These are phyloP conservation scores for Periglandula ipomoeae DNA, from an alignment of 2,329 filamentous ascomycete species.

Conservation along the genomic window DNA sequence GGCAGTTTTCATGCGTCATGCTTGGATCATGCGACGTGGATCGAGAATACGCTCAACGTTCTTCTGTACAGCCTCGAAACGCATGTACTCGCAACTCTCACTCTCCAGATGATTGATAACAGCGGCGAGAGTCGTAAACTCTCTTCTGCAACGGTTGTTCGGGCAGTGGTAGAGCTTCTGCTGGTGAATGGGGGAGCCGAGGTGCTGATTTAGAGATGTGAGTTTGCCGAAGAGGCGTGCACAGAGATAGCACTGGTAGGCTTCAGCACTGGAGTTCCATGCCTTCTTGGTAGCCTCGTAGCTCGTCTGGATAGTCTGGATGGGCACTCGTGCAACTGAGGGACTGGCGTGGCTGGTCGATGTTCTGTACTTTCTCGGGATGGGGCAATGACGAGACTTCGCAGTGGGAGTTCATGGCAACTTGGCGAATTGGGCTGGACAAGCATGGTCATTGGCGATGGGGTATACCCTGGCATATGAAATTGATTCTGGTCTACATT, in stretches of 20 bases:
- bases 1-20: constrained; percentile 19
- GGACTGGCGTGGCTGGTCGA: constrained; percentile 21
- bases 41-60: background rate
- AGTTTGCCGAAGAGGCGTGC: background rate
- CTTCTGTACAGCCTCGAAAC: background rate
- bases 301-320: constrained; percentile 20
- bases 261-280: background rate
- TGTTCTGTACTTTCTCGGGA: constrained; percentile 17
- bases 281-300: background rate
- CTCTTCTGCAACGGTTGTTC: background rate
- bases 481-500: no score
- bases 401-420: background rate
- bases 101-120: background rate
- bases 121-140: background rate
- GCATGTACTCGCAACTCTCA: background rate
- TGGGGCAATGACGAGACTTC: constrained; percentile 5
- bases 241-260: background rate
- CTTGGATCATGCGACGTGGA: background rate
- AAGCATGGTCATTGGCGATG: background rate
- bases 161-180: background rate
- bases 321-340: constrained; percentile 14
- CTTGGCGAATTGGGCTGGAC: background rate
- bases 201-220: background rate
- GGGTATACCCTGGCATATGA: background rate
- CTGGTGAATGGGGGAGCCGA: background rate